A percentile compares a stretch with the other conserved stretches of the same genome.
phyloP scores from a whole-genome alignment of 768 basidiomycete species.

The Suillus sp. region DNA sequence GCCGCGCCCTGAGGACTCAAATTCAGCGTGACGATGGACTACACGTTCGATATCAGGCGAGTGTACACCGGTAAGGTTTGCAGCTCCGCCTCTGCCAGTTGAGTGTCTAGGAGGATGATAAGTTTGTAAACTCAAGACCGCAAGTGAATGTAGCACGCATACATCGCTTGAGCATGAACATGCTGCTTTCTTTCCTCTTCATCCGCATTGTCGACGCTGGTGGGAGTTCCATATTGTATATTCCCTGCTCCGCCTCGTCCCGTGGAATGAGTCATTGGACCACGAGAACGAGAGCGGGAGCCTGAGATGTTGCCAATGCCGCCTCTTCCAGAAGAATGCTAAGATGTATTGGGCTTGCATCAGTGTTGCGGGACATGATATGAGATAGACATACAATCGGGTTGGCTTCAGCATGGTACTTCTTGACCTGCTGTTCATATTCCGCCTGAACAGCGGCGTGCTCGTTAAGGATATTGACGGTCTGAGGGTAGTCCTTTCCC shows the following conservation, averaged over 20 bases:
- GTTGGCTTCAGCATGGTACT: constrained; percentile 31
- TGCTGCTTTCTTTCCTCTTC: constrained; percentile 37
- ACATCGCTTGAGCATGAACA: constrained; percentile 42
- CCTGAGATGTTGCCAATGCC: constrained; percentile 61
- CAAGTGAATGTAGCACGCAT: constrained; percentile 23
- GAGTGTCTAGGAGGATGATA: constrained; percentile 52
- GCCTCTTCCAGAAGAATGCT: constrained; percentile 67
- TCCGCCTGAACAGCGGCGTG: constrained; percentile 25
- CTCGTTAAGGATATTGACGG: constrained; percentile 31
- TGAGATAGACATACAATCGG: constrained; percentile 36
- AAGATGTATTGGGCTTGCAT: constrained; percentile 10
- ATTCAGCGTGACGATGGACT: constrained; percentile 27
- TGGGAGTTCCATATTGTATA: constrained; percentile 37
- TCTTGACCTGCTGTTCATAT: constrained; percentile 26
- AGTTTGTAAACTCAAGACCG: constrained; percentile 8
- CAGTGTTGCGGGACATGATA: neutral
- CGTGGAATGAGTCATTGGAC: constrained; percentile 45
- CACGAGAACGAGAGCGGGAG: constrained; percentile 53
- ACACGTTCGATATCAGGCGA: constrained; percentile 42
- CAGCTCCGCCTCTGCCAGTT: constrained; percentile 68
- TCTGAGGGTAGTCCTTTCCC: constrained; percentile 22
- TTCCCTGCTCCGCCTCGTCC: constrained; percentile 72
- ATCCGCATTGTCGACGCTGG: constrained; percentile 30
- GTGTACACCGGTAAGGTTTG: constrained; percentile 50
- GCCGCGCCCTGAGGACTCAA: constrained; percentile 56